phyloP scores from a whole-genome alignment of 2,329 filamentous ascomycete genomes.

The Colletotrichum chlorophyti region DNA sequence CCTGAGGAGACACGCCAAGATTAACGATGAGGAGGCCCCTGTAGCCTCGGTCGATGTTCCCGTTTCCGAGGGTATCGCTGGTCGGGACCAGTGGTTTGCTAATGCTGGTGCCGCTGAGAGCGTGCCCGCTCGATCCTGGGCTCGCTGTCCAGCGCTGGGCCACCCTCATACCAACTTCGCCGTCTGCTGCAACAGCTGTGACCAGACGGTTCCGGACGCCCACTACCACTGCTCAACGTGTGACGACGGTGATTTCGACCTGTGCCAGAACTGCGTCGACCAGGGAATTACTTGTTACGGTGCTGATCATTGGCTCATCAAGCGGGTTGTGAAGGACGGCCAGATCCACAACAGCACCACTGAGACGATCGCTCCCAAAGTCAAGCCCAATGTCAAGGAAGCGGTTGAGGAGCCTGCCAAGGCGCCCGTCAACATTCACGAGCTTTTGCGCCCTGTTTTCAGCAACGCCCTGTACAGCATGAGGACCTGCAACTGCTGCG shows the following conservation, averaged over 20 bases:
- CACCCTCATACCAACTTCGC: constrained; percentile 63
- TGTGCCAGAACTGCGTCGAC: constrained; percentile 82
- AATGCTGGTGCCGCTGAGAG: constrained; percentile 27
- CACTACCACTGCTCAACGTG: constrained; percentile 97
- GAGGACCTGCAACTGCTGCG: constrained; percentile 75
- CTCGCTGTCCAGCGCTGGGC: constrained; percentile 20
- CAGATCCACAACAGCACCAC: constrained; percentile 85
- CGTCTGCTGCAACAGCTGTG: constrained; percentile 94
- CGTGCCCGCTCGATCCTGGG: constrained; percentile 6
- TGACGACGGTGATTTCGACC: constrained; percentile 91
- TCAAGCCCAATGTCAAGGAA: constrained; percentile 42
- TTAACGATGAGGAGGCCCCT: constrained; percentile 14
- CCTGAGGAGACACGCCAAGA: constrained; percentile 26
- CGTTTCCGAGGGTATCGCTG: constrained; percentile 33
- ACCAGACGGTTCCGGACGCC: constrained; percentile 75
- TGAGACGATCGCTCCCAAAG: constrained; percentile 76
- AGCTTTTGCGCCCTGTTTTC: constrained; percentile 18
- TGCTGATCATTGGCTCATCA: constrained; percentile 91
- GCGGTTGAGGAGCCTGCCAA: constrained; percentile 29
- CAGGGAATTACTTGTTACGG: constrained; percentile 79
- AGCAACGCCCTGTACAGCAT: constrained; percentile 40
- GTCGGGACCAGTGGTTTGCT: constrained; percentile 41
- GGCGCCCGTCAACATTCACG: constrained; percentile 21
- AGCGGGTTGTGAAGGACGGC: constrained; percentile 81
- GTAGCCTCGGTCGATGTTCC: constrained; percentile 30